These are phyloP conservation scores for Alternaria sp. DNA, from an alignment of 2,329 filamentous ascomycete genomes.

Conservation along the genomic window DNA sequence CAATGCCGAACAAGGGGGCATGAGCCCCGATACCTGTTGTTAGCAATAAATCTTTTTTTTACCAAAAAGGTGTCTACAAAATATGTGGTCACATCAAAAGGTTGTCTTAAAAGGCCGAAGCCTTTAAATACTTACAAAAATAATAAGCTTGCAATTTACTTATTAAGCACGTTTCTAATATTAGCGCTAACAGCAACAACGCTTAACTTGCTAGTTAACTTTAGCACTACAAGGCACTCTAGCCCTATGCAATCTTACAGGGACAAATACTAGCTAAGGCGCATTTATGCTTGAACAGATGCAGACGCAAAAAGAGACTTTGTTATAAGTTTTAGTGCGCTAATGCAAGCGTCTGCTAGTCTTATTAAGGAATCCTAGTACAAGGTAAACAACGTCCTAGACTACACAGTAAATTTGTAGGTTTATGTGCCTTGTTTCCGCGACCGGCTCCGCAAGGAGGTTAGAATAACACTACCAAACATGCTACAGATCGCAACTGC, in stretches of 20 bases:
- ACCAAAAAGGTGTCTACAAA: no score
- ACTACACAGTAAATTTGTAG: constrained; percentile 4
- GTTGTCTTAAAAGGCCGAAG: no score
- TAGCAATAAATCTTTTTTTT: no score
- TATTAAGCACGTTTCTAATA: constrained; percentile 4
- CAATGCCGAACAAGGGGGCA: no score
- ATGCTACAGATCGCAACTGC: constrained; percentile 1
- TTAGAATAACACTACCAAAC: constrained; percentile 4
- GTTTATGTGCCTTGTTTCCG: constrained; percentile 12
- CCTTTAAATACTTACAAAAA: constrained; percentile 1
- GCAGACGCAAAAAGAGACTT: background rate
- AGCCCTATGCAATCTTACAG: constrained; percentile 1
- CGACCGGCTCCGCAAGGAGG: constrained; percentile 5
- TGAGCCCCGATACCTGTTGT: no score
- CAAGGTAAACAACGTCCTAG: constrained; percentile 6
- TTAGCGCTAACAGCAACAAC: background rate
- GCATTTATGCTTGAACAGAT: constrained; percentile 1
- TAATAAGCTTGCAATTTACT: background rate
- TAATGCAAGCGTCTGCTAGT: background rate
- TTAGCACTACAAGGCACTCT: constrained; percentile 4
- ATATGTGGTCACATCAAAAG: no score
- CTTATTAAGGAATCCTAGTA: constrained; percentile 1
- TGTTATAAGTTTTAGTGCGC: constrained; percentile 10
- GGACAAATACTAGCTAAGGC: constrained; percentile 10
- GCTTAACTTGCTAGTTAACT: constrained; percentile 1